Evolutionary conservation across 2,329 filamentous ascomycete genomes (phyloP).

Genomic region (Colletotrichum sp.): DNA sequence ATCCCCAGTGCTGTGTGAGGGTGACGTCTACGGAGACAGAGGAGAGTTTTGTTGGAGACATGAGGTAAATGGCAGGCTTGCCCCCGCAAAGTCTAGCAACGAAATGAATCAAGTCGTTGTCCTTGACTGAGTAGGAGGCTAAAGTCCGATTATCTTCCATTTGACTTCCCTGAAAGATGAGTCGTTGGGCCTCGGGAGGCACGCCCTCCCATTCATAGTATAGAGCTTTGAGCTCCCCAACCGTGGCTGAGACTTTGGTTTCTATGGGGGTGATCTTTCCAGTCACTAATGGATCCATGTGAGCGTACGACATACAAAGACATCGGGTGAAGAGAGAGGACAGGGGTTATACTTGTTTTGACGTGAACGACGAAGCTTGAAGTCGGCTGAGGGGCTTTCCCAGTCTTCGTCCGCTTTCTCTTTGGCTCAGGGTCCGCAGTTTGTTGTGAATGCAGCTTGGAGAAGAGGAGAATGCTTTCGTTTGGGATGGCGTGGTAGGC

Average conservation of each 20-base stretch:
- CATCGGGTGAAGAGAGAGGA: neutral
- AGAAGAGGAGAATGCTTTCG: neutral
- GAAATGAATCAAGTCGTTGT: neutral
- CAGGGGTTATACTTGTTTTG: neutral
- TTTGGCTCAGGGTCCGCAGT: neutral
- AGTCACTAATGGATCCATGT: neutral
- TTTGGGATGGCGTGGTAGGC: neutral
- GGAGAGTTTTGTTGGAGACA: neutral
- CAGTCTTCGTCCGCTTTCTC: neutral
- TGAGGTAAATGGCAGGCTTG: neutral
- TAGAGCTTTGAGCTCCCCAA: neutral
- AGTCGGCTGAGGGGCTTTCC: too few species aligned
- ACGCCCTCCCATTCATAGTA: neutral
- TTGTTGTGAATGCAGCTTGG: neutral
- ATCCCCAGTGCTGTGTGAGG: neutral
- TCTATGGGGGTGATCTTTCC: neutral
- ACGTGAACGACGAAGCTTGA: neutral
- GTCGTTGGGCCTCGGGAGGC: neutral
- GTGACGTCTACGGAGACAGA: neutral
- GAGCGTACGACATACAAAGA: neutral
- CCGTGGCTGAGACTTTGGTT: neutral
- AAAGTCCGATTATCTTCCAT: neutral
- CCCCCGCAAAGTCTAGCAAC: neutral
- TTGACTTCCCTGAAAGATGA: neutral
- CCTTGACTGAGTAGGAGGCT: neutral